phyloP scores from a whole-genome alignment of 257 asterid species.

The Vinca minor region DNA sequence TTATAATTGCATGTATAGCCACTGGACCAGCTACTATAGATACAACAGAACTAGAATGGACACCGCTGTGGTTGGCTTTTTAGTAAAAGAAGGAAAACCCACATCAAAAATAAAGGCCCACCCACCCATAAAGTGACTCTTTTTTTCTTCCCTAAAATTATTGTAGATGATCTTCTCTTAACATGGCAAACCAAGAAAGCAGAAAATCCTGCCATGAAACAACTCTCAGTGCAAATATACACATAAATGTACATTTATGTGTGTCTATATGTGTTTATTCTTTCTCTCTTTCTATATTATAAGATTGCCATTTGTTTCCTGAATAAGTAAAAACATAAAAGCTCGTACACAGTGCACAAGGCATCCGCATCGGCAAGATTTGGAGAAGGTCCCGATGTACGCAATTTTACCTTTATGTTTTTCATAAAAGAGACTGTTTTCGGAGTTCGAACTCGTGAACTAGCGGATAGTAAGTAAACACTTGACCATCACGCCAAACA shows the following conservation, averaged over 20 bases:
- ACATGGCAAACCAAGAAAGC: not conserved
- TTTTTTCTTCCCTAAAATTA: not conserved
- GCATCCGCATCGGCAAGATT: too few species aligned
- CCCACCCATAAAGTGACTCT: not conserved
- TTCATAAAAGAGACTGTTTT: too few species aligned
- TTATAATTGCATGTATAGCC: constrained; percentile 5
- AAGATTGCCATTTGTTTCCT: not conserved
- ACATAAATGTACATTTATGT: not conserved
- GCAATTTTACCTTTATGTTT: too few species aligned
- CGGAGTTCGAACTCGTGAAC: too few species aligned
- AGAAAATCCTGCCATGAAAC: not conserved
- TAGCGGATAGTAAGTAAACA: too few species aligned
- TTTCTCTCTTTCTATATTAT: not conserved
- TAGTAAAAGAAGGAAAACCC: not conserved
- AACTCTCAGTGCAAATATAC: not conserved
- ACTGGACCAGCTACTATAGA: constrained; percentile 10
- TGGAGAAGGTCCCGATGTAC: too few species aligned
- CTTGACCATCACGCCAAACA: too few species aligned
- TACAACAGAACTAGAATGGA: constrained; percentile 15
- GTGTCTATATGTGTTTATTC: not conserved
- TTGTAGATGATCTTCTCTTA: not conserved
- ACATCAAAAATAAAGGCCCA: constrained; percentile 7
- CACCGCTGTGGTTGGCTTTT: constrained; percentile 2
- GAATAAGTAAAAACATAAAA: constrained; percentile 16
- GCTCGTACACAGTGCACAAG: too few species aligned